Evolutionary conservation across 2,329 filamentous ascomycete genomes (phyloP), one percentile per base, ranked within the genome.

Genomic region (Epichloe glyceriae): DNA sequence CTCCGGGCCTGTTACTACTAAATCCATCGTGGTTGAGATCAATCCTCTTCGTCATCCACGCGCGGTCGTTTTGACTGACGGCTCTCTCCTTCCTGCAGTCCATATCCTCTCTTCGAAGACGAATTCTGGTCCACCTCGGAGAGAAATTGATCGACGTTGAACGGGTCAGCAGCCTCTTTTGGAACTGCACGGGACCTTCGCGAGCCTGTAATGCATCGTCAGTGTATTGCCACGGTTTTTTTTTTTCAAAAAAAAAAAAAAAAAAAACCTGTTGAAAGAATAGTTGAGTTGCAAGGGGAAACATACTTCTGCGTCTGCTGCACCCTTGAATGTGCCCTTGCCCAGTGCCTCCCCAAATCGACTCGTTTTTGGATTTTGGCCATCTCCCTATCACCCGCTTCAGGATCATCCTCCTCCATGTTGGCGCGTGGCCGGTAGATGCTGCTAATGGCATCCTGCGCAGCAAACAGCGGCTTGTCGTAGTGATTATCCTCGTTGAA

Each of bases 401-500:
- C 88, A 47, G 88, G 88, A 51, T 86, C 85, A 17, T 87, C 85
- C 15, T 88, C 87, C 47, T 83, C 85, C 61, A 84, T 80, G 51
- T 84, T 82, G 22, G 85, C 80, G 20, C 79, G 79, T 1, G 91
- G 88, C 35, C 89, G 79, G 68, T 98, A 98, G 58, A 98, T 97
- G 65, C 84, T 91, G 70, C 81, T 93, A 60, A 96, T 88, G 8
- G 88, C 91, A 63, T 97, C 91, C 64, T 96, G 89, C 14, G 93
- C 91, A 1, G 90, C 90, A 65, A 98, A 98, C 7, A 98, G 73
- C 19, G 93, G 93, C 70, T 97, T 97, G 67, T 97, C 93, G 70
- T 97, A 98, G 0, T 84, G 82, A 63, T 98, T 93, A 66, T 98
- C 93, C 67, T 98, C 93, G 67, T 98, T 98, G 76, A 96, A 89